Evolutionary conservation across 2,329 filamentous ascomycete species (phyloP).

Genomic region (Pseudocercospora macadamiae): DNA sequence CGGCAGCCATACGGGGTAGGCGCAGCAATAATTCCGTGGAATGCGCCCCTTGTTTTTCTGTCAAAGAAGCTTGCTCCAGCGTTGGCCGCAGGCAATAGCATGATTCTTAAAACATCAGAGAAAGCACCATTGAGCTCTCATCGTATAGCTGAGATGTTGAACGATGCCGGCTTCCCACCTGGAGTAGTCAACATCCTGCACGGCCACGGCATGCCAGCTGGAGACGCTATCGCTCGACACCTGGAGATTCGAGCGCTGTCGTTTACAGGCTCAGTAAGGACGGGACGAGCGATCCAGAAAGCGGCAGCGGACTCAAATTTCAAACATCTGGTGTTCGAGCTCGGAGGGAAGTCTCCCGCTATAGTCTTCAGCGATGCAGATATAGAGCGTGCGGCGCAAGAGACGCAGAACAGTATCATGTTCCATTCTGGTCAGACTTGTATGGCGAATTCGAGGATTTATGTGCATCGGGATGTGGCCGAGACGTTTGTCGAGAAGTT

Average conservation of each 20-base stretch:
- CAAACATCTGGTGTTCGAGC: conserved; percentile 34
- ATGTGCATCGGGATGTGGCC: conserved; percentile 56
- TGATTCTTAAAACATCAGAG: conserved; percentile 60
- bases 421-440: conserved; percentile 62
- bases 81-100: conserved; percentile 61
- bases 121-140: conserved; percentile 18
- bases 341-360: conserved; percentile 34
- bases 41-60: conserved; percentile 51
- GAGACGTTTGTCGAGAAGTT: conserved; percentile 47
- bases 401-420: conserved; percentile 52
- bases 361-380: conserved; percentile 35
- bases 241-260: conserved; percentile 37
- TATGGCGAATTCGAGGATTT: conserved; percentile 61
- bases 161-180: conserved; percentile 47
- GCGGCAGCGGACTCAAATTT: conserved; percentile 34
- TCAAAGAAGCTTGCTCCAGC: conserved; percentile 60
- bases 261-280: conserved; percentile 33
- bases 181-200: conserved; percentile 45
- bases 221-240: conserved; percentile 35
- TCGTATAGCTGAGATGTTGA: conserved; percentile 35
- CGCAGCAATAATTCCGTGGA: conserved; percentile 64
- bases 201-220: conserved; percentile 36
- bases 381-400: conserved; percentile 28
- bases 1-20: conserved; percentile 55
- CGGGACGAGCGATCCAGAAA: conserved; percentile 29